phyloP scores from a whole-genome alignment of 441 rosid genomes.

The Metrosideros polymorpha region DNA sequence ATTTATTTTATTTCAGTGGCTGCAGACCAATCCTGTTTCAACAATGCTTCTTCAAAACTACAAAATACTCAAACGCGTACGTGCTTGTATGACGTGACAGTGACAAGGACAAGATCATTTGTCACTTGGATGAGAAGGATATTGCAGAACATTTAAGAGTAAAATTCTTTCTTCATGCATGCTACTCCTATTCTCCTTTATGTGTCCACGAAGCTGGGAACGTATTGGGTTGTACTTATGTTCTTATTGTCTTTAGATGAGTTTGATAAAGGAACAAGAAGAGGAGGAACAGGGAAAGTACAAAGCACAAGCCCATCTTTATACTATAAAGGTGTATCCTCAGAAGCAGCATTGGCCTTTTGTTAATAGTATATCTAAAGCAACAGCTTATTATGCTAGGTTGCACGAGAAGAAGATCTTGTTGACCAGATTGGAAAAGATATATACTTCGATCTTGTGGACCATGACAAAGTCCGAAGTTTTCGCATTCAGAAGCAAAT shows the following conservation, averaged over 20 bases:
- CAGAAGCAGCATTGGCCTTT: not conserved
- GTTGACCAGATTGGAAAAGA: constrained; percentile 79
- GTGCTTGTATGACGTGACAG: constrained; percentile 91
- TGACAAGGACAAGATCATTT: constrained; percentile 84
- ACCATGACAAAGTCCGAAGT: constrained; percentile 80
- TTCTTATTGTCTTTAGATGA: constrained; percentile 41
- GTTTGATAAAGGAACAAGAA: constrained; percentile 80
- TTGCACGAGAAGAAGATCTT: constrained; percentile 87
- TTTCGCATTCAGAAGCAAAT: constrained; percentile 78
- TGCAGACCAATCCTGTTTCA: constrained; percentile 77
- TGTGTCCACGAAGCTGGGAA: not conserved
- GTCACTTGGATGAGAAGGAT: constrained; percentile 87
- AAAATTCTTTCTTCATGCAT: constrained; percentile 12
- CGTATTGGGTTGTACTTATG: not conserved
- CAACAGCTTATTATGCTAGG: constrained; percentile 31
- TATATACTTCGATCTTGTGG: constrained; percentile 87
- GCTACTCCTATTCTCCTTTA: not conserved
- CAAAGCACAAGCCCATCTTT: constrained; percentile 82
- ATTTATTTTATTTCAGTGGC: constrained; percentile 37
- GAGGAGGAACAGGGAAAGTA: constrained; percentile 78
- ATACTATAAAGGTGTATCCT: constrained; percentile 62
- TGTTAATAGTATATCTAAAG: not conserved
- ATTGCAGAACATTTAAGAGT: constrained; percentile 89
- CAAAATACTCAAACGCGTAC: constrained; percentile 81
- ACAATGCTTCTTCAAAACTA: constrained; percentile 72